Evolutionary conservation across 2,329 filamentous ascomycete genomes (phyloP).

Genomic region (Fusarium veterinarium): DNA sequence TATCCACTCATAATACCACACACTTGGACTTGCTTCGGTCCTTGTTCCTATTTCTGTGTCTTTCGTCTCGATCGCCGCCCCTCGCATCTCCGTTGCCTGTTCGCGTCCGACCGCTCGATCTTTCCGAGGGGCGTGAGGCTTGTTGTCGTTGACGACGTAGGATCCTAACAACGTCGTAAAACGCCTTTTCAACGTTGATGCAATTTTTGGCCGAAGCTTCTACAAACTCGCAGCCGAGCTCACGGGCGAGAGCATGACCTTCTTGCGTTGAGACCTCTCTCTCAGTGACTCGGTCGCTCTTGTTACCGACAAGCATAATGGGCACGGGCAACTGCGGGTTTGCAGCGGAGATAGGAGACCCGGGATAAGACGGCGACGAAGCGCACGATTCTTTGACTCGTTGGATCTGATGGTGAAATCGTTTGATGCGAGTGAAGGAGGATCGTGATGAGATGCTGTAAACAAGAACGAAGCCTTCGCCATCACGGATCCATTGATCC

Average conservation of each 20-base stretch:
- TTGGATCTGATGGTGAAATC: conserved; percentile 97
- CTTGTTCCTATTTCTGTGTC: conserved; percentile 50
- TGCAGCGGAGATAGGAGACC: conserved; percentile 74
- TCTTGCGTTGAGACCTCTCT: conserved; percentile 97
- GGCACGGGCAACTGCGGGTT: conserved; percentile 78
- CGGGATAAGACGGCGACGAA: conserved; percentile 80
- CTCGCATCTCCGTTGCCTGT: conserved; percentile 52
- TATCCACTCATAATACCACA: conserved; percentile 53
- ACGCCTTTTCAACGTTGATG: conserved; percentile 98
- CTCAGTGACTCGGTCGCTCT: conserved; percentile 96
- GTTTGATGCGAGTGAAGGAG: conserved; percentile 93
- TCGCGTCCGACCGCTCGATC: conserved; percentile 53
- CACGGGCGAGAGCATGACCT: conserved; percentile 88
- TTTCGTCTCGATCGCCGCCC: conserved; percentile 48
- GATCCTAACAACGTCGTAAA: conserved; percentile 96
- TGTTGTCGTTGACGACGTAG: conserved; percentile 83
- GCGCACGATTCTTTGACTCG: conserved; percentile 92
- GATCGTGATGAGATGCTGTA: conserved; percentile 98
- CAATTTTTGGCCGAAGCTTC: conserved; percentile 98
- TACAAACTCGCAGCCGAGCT: conserved; percentile 95
- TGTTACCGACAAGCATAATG: conserved; percentile 98
- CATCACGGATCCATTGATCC: conserved; percentile 98
- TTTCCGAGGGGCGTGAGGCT: conserved; percentile 54
- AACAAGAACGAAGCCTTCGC: conserved; percentile 96
- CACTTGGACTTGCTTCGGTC: conserved; percentile 54